A percentile compares a stretch with the other conserved stretches of the same genome.
phyloP scores from a whole-genome alignment of 1,284 basidiomycete species.

The Anthracocystis walkeri region DNA sequence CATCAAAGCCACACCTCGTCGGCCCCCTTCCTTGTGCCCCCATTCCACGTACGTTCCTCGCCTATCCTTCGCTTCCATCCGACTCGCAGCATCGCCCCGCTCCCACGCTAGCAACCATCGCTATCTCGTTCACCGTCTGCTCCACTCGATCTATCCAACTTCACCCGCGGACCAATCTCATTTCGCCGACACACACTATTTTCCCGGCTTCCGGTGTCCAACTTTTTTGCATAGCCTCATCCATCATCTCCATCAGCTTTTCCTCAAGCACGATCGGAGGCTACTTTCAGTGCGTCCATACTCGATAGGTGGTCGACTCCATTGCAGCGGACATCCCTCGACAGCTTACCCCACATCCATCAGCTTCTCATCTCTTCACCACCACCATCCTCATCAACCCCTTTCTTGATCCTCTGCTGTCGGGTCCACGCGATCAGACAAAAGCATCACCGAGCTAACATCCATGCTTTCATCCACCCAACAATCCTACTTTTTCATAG shows the following conservation, averaged over 20 bases:
- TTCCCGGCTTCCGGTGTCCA: neutral
- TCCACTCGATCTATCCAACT: neutral
- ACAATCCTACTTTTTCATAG: constrained; percentile 14
- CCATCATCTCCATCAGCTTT: neutral
- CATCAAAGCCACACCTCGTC: neutral
- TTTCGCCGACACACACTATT: neutral
- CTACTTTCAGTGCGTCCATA: neutral
- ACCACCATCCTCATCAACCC: neutral
- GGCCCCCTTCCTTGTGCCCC: neutral
- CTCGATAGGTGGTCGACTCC: neutral
- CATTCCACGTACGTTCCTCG: neutral
- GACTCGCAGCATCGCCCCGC: constrained; percentile 31
- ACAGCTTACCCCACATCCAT: neutral
- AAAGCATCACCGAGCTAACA: constrained; percentile 23
- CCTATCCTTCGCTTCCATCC: neutral
- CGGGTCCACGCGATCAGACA: constrained; percentile 21
- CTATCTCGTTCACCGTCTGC: constrained; percentile 2
- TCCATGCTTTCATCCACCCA: constrained; percentile 29
- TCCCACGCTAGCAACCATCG: constrained; percentile 35
- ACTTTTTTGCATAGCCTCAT: constrained; percentile 34
- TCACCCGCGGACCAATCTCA: neutral
- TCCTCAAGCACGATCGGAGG: neutral
- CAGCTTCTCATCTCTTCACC: neutral
- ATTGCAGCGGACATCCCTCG: neutral
- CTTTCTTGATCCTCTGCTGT: neutral